Base-by-base conservation (phyloP, 768 basidiomycete species). In the Russula compacta region DNA sequence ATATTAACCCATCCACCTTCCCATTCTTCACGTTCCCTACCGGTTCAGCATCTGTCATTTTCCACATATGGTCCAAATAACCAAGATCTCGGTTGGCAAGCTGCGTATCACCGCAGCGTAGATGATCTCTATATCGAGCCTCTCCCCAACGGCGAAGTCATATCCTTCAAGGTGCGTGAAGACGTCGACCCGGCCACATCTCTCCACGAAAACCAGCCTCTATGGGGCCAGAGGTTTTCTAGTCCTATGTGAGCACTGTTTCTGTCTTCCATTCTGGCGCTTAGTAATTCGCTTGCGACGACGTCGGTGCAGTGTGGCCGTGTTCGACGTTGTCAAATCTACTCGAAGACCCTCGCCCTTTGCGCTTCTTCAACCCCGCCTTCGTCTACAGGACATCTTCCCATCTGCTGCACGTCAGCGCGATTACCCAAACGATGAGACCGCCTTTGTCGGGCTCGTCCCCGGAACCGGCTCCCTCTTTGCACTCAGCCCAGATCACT, bases 31-130 rank as follows among this genome's bases (percentile, higher is more conserved):
- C 71, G 71, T 8, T 72, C 69, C 17, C 69, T 79, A 6, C 81
- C 79, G 21, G 76, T 83, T 12, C 95, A 98, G 67, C 89, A 89
- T 56, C 80, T 98, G 15, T 84, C 86, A 0, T 97, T 94, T 73
- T 95, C 95, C 0, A 83, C 86, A 0, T 98, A 98, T 71, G 92
- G 93, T 0, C 93, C 95, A 6, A 95, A 95, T 71, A 92, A 88
- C 69, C 85, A 87, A 72, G 91, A 95, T 70, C 83, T 81, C 64
- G 74, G 80, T 8, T 68, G 85, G 12, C 94, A 95, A 69, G 74
- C 82, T 5, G 71, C 81, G 10, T 98, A 95, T 75, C 79, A 78
- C 7, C 84, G 80, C 40, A 87, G 90, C 1, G 83, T 84, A 42
- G 93, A 97, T 71, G 81, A 86, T 61, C 74, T 78, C 32, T 95